A percentile compares a stretch with the other conserved stretches of the same genome.
Evolutionary conservation across 2,329 filamentous ascomycete species (phyloP).

Genomic region (Chaetoscypha palmicola): DNA sequence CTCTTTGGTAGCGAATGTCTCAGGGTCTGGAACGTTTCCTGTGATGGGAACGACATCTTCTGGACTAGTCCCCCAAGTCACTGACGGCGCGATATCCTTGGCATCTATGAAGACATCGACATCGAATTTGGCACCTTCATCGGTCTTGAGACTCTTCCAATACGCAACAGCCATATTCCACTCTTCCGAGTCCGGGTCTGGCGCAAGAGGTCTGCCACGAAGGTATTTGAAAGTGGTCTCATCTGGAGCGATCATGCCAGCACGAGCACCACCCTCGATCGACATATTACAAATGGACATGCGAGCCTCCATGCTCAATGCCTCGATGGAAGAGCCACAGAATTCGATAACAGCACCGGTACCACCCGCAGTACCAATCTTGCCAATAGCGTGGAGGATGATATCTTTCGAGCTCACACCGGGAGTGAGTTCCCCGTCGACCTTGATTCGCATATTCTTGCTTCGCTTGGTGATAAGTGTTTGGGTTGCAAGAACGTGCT

Average conservation of each 20-base stretch:
- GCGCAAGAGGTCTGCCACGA: conserved; percentile 82
- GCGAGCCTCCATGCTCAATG: conserved; percentile 87
- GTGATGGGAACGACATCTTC: conserved; percentile 96
- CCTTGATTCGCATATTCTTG: conserved; percentile 98
- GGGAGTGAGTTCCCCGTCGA: conserved; percentile 81
- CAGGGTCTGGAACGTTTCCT: conserved; percentile 80
- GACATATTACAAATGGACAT: conserved; percentile 99
- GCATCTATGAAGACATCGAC: conserved; percentile 82
- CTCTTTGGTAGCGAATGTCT: conserved; percentile 70
- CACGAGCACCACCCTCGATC: conserved; percentile 90
- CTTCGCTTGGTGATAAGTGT: conserved; percentile 89
- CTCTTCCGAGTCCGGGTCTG: conserved; percentile 73
- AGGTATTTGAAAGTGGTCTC: conserved; percentile 93
- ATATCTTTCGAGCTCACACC: conserved; percentile 97
- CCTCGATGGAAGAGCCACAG: conserved; percentile 86
- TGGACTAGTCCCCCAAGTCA: conserved; percentile 95
- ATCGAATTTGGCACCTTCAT: conserved; percentile 85
- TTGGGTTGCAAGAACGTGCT: conserved; percentile 96
- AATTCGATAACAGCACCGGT: conserved; percentile 95
- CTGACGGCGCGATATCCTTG: conserved; percentile 87
- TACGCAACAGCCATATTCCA: conserved; percentile 86
- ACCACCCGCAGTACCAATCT: conserved; percentile 91
- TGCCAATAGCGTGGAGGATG: conserved; percentile 84
- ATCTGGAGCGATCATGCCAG: conserved; percentile 95
- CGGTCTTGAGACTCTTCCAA: conserved; percentile 81